These are phyloP conservation scores for Lactarius tabidus DNA, from an alignment of 768 basidiomycete genomes.

Conservation along the genomic window DNA sequence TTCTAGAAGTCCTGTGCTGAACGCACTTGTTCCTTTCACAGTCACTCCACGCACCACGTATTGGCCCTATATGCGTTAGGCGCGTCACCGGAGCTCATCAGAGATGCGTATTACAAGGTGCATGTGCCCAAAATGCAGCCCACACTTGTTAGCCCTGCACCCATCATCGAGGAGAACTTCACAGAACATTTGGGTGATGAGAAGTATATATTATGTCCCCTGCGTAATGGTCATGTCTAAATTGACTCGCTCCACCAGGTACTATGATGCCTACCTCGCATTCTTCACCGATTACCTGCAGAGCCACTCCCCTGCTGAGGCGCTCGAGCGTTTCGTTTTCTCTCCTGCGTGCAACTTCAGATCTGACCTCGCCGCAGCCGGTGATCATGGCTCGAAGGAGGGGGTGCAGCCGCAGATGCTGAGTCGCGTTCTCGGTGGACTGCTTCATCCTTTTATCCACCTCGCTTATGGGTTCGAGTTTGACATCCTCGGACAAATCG, in stretches of 20 bases:
- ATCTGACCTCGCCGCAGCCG: constrained; percentile 20
- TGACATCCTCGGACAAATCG: constrained; percentile 50
- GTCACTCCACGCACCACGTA: constrained; percentile 55
- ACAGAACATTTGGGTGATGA: constrained; percentile 54
- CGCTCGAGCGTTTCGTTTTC: constrained; percentile 60
- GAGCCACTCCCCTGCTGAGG: constrained; percentile 38
- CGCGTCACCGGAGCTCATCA: constrained; percentile 39
- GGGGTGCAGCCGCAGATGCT: constrained; percentile 49
- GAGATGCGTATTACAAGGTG: constrained; percentile 40
- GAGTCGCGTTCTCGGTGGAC: constrained; percentile 48
- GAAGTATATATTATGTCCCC: constrained; percentile 36
- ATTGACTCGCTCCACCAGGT: constrained; percentile 36
- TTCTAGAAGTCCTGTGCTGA: neutral
- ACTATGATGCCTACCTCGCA: constrained; percentile 52
- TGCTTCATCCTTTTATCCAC: constrained; percentile 64
- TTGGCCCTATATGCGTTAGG: constrained; percentile 61
- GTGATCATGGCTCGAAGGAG: constrained; percentile 20
- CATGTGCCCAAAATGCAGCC: constrained; percentile 34
- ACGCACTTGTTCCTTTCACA: constrained; percentile 23
- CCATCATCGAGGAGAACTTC: constrained; percentile 47
- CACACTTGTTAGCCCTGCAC: constrained; percentile 40
- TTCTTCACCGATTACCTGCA: constrained; percentile 46
- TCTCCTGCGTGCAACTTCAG: constrained; percentile 47
- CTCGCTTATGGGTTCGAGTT: constrained; percentile 62
- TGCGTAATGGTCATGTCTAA: neutral